Base-by-base conservation (phyloP, 2,329 filamentous ascomycete species). In the Epicoccum sorghinum region DNA sequence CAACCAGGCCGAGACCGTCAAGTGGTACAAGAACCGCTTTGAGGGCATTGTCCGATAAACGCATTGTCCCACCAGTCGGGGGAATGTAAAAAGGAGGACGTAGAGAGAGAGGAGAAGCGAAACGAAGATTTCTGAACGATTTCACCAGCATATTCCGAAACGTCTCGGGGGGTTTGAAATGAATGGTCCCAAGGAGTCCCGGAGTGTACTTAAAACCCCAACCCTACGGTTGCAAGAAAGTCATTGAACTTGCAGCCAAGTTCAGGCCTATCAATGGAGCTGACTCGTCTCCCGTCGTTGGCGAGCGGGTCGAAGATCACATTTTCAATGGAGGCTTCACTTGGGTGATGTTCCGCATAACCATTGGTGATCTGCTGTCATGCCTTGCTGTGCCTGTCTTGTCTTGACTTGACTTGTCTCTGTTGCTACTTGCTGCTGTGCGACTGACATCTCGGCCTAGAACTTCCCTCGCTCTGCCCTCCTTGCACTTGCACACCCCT, bases 1-100 rank as follows among this genome's bases (percentile, higher is more conserved):
- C 88, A 91, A 87, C 87, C 89, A 92, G 77, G 82, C 86, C 66
- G 95, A 99, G 88, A 97, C 93, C 76, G 83, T 98, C 83, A 96
- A 93, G 86, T 99, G 95, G 95, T 99, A 89, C 86, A 90, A 90
- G 86, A 87, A 85, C 79, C 88, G 92, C 82, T 97, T 96, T 88
- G 92, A 98, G 79, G 95, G 93, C 79, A 98, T 98, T 79, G 91
- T 99, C 83, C 89, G 95, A 85, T 98, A 96, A 91, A 87, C 75
- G 76, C 18, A 18, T 18, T 67, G 59, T 63, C 58, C 42, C 58
- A 56, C 9, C 18, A 9, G 27, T 29, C 27, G 27, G 27, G 27
- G 6, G 27, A 29, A 18, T 18, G 27, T 9, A 29, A 29, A 29
- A 29, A 47, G 50, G 45, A 57, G 58, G 58, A 62, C 48, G 60